Evolutionary conservation across 306 rosid species (phyloP), one percentile per base, ranked within the genome.

Genomic region (Macrotyloma uniflorum): DNA sequence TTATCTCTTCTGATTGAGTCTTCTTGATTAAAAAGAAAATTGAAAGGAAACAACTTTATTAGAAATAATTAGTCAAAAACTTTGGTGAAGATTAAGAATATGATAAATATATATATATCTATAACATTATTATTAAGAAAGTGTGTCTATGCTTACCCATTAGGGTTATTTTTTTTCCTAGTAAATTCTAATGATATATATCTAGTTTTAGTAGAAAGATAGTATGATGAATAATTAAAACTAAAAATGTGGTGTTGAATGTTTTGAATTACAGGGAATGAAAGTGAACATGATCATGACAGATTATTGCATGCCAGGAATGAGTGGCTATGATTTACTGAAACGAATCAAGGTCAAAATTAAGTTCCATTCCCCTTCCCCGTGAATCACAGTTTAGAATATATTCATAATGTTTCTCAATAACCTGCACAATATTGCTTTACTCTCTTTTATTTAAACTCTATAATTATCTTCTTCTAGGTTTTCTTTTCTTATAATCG

Each of bases 271-370:
- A 81, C 93, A 95, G 97, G 96, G 83, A 82, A 82, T 83, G 57
- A 92, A 95, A 85, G 97, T 93, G 89, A 91, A 95, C 81, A 72
- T 95, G 87, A 95, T 95, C 92, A 95, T 95, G 98, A 95, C 98
- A 14, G 98, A 95, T 81, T 95, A 83, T 78, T 95, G 97, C 87
- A 95, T 95, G 98, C 98, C 98, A 49, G 98, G 98, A 67, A 95
- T 95, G 96, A 95, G 86, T 86, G 98, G 98, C 84, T 95, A 92
- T 85, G 98, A 95, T 91, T 90, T 95, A 47, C 97, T 95, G 58
- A 92, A 88, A 84, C 80, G 97, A 80, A 82, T 95, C 86, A 92
- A 95, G 98, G 98, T 95, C 65, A 83, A 54, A 8, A 75, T 54
- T 36, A 45, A 61, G 23, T 24, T 36, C 33, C 20, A 28, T 28